Percentiles rank a stretch among this genome's conserved stretches.
phyloP scores from a whole-genome alignment of 352 stramenopile genomes.

The Phytopythium vexans region DNA sequence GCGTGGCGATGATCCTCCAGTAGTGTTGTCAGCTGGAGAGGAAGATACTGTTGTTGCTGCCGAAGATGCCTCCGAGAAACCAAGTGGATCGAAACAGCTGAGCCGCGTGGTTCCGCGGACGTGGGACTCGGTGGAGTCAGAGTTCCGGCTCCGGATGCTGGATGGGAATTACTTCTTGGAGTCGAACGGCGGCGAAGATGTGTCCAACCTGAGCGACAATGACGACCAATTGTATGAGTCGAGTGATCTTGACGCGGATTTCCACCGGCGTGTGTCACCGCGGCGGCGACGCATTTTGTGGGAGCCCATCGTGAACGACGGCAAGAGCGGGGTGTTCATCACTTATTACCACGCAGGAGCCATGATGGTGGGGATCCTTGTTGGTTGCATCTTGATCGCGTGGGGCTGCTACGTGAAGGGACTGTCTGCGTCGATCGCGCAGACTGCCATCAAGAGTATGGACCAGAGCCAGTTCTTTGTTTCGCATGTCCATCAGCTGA shows the following conservation, averaged over 20 bases:
- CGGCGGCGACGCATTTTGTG: constrained; percentile 40
- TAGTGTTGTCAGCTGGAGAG: not conserved
- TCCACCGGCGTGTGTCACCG: constrained; percentile 22
- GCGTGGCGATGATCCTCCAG: not conserved
- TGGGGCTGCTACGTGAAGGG: constrained; percentile 78
- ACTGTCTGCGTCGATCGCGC: constrained; percentile 58
- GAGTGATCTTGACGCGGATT: constrained; percentile 13
- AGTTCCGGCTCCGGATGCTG: constrained; percentile 48
- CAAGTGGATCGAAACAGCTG: constrained; percentile 16
- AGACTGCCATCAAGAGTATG: constrained; percentile 61
- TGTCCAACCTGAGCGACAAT: constrained; percentile 16
- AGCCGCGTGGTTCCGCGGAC: constrained; percentile 20
- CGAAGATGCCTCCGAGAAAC: not conserved
- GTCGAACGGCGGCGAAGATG: constrained; percentile 30
- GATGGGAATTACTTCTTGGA: constrained; percentile 66
- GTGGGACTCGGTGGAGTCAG: constrained; percentile 38
- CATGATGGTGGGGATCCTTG: constrained; percentile 43
- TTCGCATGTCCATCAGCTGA: constrained; percentile 63
- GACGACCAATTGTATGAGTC: constrained; percentile 14
- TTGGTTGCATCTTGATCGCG: constrained; percentile 52
- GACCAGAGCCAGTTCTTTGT: constrained; percentile 62
- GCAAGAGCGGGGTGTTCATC: constrained; percentile 77
- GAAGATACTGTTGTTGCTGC: not conserved
- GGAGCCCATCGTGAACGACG: constrained; percentile 71
- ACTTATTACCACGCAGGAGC: constrained; percentile 71